phyloP scores from a whole-genome alignment of 495 filamentous ascomycete genomes.

The Tuber calosporum region DNA sequence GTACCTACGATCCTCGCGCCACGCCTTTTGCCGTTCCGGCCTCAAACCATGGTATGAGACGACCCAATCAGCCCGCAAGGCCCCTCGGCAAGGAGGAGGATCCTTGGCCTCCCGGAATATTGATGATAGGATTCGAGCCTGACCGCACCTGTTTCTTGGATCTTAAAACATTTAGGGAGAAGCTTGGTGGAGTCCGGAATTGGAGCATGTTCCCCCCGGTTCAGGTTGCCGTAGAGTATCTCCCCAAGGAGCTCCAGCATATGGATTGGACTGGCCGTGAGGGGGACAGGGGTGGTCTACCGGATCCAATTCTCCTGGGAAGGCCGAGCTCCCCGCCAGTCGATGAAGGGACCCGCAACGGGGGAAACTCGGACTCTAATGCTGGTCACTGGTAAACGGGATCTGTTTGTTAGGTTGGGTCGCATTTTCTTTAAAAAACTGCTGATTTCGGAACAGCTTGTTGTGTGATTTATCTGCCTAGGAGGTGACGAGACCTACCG shows the following conservation, averaged over 20 bases:
- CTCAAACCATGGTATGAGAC: not conserved
- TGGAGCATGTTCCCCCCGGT: conserved; percentile 25
- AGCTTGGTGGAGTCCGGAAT: conserved; percentile 22
- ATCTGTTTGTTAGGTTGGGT: not conserved
- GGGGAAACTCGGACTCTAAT: not conserved
- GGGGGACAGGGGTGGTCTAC: not conserved
- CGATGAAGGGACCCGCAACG: not conserved
- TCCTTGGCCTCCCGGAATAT: conserved; percentile 9
- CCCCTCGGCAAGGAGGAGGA: not conserved
- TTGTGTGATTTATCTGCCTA: not conserved
- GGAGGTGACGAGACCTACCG: not conserved
- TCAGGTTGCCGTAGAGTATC: conserved; percentile 28
- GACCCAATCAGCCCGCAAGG: not conserved
- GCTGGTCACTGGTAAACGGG: not conserved
- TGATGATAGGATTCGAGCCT: conserved; percentile 20
- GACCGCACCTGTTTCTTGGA: not conserved
- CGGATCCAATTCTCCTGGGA: not conserved
- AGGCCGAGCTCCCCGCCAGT: not conserved
- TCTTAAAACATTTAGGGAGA: conserved; percentile 9
- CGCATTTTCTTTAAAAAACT: not conserved
- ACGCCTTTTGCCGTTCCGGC: not conserved
- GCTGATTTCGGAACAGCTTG: not conserved
- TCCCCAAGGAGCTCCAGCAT: conserved; percentile 22
- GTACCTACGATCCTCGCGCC: conserved; percentile 14
- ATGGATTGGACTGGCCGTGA: conserved; percentile 20